Evolutionary conservation across 768 basidiomycete genomes (phyloP), one percentile per base, ranked within the genome.

Genomic region (Cyclocybe cylindracea): DNA sequence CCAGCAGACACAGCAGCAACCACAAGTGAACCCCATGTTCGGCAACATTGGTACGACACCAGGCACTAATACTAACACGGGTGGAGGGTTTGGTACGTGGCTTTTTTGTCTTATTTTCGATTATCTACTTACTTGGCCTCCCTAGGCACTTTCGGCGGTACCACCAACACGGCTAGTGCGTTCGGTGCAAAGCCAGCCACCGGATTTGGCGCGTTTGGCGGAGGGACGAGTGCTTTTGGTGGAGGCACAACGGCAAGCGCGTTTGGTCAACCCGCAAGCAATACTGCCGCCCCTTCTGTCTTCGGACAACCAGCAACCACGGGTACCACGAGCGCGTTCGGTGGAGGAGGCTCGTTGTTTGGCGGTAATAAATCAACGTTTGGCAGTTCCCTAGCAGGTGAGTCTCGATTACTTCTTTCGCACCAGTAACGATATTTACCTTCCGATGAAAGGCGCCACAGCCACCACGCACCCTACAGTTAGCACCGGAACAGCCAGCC

Each of bases 1-100:
- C 16, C 72, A 71, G 46, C 81, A 82, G 39, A 49, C 48, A 39
- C 59, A 57, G 56, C 86, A 81, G 62, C 79, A 79, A 59, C 79
- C 78, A 2, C 78, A 77, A 56, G 79, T 83, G 4, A 91, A 91
- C 61, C 87, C 89, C 38, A 91, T 91, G 87, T 92, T 91, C 66
- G 89, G 89, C 44, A 82, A 78, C 55, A 64, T 85, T 41, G 74
- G 70, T 19, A 66, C 70, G 48, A 58, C 73, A 11, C 58, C 69
- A 40, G 60, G 58, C 53, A 58, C 61, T 51, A 69, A 69, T 49
- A 63, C 73, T 7, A 60, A 66, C 5, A 56, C 66, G 31, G 52
- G 66, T 44, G 78, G 72, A 54, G 24, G 24, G 24, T 81, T 80
- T 61, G 77, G 80, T 81, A 54, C 56, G 74, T 65, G 58, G 61